Evolutionary conservation across 2,329 filamentous ascomycete species (phyloP).

Genomic region (Conoideocrella luteorostrata): DNA sequence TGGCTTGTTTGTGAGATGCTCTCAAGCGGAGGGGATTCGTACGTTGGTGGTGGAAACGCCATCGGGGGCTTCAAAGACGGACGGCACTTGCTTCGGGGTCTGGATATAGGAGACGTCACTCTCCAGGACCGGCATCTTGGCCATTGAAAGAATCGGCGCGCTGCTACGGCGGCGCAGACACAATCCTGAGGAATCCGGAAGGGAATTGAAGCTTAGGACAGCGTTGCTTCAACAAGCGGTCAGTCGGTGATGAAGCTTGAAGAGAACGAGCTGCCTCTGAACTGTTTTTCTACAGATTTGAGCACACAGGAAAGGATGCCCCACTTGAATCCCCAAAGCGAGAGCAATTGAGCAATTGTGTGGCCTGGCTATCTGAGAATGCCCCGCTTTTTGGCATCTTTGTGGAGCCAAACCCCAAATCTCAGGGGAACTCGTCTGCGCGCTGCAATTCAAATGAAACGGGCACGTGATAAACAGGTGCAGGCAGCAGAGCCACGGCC

Average conservation of each 20-base stretch:
- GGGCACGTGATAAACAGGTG: no score
- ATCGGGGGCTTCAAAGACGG: neutral
- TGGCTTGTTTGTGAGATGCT: neutral
- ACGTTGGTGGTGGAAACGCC: constrained; percentile 1
- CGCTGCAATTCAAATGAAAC: no score
- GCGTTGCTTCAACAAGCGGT: neutral
- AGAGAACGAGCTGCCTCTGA: neutral
- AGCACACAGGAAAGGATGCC: neutral
- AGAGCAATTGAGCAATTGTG: neutral
- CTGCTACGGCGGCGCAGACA: neutral
- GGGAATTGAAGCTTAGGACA: neutral
- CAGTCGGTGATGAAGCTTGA: neutral
- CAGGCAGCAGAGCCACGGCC: no score
- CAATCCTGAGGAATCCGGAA: neutral
- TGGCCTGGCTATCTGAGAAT: neutral
- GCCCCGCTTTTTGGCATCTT: neutral
- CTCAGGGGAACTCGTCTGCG: neutral
- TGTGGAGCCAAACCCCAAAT: neutral
- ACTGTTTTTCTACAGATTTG: neutral
- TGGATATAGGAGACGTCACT: constrained; percentile 5
- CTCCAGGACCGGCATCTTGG: constrained; percentile 3
- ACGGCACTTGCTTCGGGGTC: constrained; percentile 3
- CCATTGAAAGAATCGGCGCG: neutral
- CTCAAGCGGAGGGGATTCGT: neutral
- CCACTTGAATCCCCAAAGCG: neutral